phyloP scores from a whole-genome alignment of 1,139 yeast species.

The Geotrichum phurueaensis region DNA sequence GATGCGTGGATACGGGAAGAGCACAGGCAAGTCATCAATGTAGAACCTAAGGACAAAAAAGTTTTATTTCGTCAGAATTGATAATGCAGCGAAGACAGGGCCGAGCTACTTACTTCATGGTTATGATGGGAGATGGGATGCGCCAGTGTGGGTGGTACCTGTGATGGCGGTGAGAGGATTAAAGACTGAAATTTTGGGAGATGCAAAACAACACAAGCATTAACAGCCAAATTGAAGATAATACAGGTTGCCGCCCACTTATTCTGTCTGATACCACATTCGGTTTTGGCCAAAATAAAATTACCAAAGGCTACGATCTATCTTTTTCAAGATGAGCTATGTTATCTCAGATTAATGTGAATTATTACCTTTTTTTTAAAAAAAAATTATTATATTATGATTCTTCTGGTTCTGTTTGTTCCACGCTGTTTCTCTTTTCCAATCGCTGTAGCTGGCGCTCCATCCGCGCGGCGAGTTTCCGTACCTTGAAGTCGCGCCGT shows the following conservation, averaged over 20 bases:
- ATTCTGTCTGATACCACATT: background rate
- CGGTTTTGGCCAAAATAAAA: too few relatives aligned
- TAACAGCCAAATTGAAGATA: background rate
- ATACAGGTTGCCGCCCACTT: background rate
- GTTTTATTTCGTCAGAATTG: background rate
- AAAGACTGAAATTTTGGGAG: background rate
- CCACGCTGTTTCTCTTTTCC: background rate
- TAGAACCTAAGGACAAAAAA: conserved; percentile 39
- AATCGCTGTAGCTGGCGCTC: background rate
- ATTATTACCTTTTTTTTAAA: background rate
- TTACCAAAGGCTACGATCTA: too few relatives aligned
- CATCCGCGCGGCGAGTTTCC: background rate
- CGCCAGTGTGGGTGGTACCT: background rate
- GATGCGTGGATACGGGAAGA: conserved; percentile 94
- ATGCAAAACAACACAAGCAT: background rate
- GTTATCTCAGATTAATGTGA: too few relatives aligned
- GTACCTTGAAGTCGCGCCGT: conserved; percentile 4
- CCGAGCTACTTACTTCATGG: background rate
- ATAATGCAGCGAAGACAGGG: background rate
- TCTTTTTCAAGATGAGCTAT: too few relatives aligned
- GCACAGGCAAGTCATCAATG: conserved; percentile 90
- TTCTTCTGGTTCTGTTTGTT: background rate
- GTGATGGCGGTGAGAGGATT: background rate
- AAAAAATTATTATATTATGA: too few relatives aligned
- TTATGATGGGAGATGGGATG: background rate